These are phyloP conservation scores for Fusarium sambucinum DNA, from an alignment of 2,329 filamentous ascomycete genomes.

Conservation along the genomic window DNA sequence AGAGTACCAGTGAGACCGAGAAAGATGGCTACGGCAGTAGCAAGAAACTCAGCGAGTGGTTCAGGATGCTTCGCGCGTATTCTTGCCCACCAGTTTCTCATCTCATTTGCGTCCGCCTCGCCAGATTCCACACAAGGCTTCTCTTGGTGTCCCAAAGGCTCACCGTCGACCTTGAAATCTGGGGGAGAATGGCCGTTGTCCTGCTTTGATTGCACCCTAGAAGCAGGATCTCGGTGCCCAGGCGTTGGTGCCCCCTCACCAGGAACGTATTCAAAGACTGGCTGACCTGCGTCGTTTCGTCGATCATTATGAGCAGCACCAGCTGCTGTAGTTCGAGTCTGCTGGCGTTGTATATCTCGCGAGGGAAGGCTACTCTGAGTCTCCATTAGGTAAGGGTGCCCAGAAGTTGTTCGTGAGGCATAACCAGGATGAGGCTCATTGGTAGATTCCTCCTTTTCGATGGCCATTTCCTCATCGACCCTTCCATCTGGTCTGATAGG, in stretches of 20 bases:
- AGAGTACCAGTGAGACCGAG: constrained; percentile 36
- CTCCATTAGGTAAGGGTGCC: background rate
- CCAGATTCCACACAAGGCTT: constrained; percentile 28
- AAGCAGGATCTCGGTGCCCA: background rate
- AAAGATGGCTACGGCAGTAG: constrained; percentile 36
- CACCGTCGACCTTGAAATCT: constrained; percentile 31
- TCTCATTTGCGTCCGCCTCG: constrained; percentile 24
- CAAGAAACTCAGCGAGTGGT: constrained; percentile 41
- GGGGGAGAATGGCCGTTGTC: constrained; percentile 1
- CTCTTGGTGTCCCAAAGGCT: constrained; percentile 36
- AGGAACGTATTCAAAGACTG: constrained; percentile 25
- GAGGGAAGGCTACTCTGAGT: constrained; percentile 9
- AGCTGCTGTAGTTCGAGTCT: constrained; percentile 15
- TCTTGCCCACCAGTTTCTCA: constrained; percentile 44
- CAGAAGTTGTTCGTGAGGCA: constrained; percentile 7
- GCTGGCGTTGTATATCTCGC: constrained; percentile 7
- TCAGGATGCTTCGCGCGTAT: constrained; percentile 40
- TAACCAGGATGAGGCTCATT: background rate
- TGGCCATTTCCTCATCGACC: constrained; percentile 28
- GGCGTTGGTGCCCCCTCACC: background rate
- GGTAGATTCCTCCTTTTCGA: background rate
- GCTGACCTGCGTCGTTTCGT: constrained; percentile 21
- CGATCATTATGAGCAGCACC: constrained; percentile 22
- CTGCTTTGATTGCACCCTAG: background rate
- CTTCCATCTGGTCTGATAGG: constrained; percentile 8